Evolutionary conservation across 1,284 basidiomycete species (phyloP), one percentile per base, ranked within the genome.

Genomic region (Lignosus rhinocerotis): DNA sequence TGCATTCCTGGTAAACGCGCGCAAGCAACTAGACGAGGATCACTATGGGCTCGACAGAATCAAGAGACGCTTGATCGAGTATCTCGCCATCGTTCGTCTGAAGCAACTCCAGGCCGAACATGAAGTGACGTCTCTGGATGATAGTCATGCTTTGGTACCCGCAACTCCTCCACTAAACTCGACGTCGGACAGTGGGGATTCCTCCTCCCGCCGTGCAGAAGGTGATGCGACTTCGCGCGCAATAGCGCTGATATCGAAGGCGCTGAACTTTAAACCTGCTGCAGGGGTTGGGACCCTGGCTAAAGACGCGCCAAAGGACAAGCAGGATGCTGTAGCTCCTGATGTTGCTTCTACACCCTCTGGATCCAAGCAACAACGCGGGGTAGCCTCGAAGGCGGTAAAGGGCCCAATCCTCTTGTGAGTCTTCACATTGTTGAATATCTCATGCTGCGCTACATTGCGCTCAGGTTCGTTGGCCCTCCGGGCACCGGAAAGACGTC

Each of bases 31-130:
- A 6, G 93, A 96, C 65, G 80, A 86, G 42, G 94, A 96, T 62
- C 93, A 96, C 72, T 96, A 87, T 66, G 94, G 94, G 1, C 78
- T 96, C 10, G 92, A 93, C 65, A 93, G 93, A 72, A 87, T 96
- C 72, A 96, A 96, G 80, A 90, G 92, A 63, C 83, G 94, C 9
- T 78, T 96, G 11, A 89, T 95, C 55, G 94, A 96, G 69, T 96
- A 94, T 70, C 81, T 96, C 21, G 94, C 93, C 0, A 89, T 96
- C 30, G 89, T 95, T 47, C 82, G 93, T 64, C 77, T 96, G 47
- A 86, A 85, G 62, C 86, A 92, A 62, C 78, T 89, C 48, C 67
- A 71, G 43, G 64, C 67, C 0, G 80, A 80, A 56, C 73, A 70
- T 47, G 77, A 80, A 57, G 69, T 67, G 16, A 62, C 70, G 33